Percentiles rank a stretch among this genome's conserved stretches.
Evolutionary conservation across 2,329 filamentous ascomycete genomes (phyloP).

Genomic region (Verticillium klebahnii): DNA sequence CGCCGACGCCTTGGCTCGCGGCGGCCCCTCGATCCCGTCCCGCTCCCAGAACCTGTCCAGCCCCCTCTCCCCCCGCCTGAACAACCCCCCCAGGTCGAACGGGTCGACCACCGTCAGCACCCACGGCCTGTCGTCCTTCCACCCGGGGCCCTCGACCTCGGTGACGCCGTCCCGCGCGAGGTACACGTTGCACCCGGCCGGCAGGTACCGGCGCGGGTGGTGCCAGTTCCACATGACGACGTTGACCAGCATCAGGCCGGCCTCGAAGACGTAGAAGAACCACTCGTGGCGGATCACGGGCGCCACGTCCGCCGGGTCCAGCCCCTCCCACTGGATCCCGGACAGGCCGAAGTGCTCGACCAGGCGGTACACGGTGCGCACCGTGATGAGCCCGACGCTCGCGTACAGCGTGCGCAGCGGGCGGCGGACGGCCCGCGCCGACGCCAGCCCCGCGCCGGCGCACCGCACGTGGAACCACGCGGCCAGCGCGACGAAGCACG

Average conservation of each 20-base stretch:
- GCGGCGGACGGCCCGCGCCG: conserved; percentile 22
- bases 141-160: conserved; percentile 44
- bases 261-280: conserved; percentile 58
- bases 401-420: conserved; percentile 46
- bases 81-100: conserved; percentile 31
- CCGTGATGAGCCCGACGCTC: conserved; percentile 42
- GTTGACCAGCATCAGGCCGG: conserved; percentile 46
- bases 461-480: conserved; percentile 43
- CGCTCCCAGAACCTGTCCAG: conserved; percentile 28
- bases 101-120: conserved; percentile 36
- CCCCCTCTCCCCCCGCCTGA: conserved; percentile 21
- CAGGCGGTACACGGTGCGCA: conserved; percentile 52
- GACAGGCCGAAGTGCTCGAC: conserved; percentile 55
- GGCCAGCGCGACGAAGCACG: conserved; percentile 43
- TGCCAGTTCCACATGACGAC: conserved; percentile 42
- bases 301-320: conserved; percentile 30
- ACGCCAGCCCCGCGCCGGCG: conserved; percentile 26
- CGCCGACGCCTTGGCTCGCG: background rate
- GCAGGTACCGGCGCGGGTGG: conserved; percentile 47
- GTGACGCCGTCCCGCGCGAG: conserved; percentile 43
- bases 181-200: conserved; percentile 42
- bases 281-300: conserved; percentile 51
- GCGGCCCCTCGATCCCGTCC: background rate
- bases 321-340: conserved; percentile 30
- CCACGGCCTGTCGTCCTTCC: conserved; percentile 40